Percentiles rank a stretch among this genome's conserved stretches.
These are phyloP conservation scores for Chlorella ohadii DNA, from an alignment of 139 green algal species.

Conservation along the genomic window DNA sequence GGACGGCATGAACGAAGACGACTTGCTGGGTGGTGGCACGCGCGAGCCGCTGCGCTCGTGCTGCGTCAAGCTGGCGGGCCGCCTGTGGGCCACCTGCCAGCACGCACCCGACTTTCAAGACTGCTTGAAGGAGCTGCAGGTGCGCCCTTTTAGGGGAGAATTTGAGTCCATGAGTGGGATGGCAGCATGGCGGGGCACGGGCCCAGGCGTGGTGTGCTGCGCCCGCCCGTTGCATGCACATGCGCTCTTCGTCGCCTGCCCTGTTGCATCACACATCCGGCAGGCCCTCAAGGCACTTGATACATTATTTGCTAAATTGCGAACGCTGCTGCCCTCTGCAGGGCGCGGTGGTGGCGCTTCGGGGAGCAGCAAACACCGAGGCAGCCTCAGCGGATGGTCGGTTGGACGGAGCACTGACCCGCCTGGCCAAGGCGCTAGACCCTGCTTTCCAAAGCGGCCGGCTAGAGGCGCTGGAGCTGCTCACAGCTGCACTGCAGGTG, in stretches of 20 bases:
- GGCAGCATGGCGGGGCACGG: too few relatives aligned
- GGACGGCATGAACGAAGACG: constrained; percentile 44
- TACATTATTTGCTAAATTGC: too few relatives aligned
- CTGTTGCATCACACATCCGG: too few relatives aligned
- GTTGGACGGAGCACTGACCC: constrained; percentile 4
- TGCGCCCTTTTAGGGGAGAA: neutral
- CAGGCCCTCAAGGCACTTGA: too few relatives aligned
- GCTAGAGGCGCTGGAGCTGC: constrained; percentile 29
- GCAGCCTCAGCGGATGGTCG: neutral
- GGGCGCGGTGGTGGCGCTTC: neutral
- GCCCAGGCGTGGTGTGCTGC: too few relatives aligned
- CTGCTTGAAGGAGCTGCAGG: constrained; percentile 5
- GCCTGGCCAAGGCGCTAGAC: constrained; percentile 14
- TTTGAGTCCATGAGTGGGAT: neutral
- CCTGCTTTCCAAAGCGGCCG: neutral
- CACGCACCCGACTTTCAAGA: neutral
- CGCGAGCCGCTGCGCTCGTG: constrained; percentile 40
- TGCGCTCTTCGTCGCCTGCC: too few relatives aligned
- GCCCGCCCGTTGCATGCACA: too few relatives aligned
- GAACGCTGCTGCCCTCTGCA: too few relatives aligned
- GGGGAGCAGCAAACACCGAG: constrained; percentile 13
- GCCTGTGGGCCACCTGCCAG: constrained; percentile 35
- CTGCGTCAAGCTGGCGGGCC: constrained; percentile 32
- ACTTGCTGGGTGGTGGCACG: constrained; percentile 9
- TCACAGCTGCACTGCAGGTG: neutral